Base-by-base conservation (phyloP, 768 basidiomycete species). In the Clitopilus passeckerianus region DNA sequence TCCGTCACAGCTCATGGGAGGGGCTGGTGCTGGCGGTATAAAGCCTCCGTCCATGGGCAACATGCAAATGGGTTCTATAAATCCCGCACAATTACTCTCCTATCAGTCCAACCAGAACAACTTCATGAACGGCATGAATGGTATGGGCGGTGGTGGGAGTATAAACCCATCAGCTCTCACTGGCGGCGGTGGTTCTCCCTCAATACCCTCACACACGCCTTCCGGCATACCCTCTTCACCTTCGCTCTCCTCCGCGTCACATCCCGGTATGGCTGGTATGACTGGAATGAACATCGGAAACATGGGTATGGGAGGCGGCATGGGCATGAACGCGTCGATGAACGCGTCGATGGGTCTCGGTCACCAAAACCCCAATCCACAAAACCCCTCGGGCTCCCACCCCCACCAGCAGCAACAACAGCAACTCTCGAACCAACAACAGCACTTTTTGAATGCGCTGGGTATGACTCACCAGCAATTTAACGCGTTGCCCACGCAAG, bases 271-370 rank as follows among this genome's bases (percentile, higher is more conserved):
- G 46, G 46, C 15, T 5, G 22, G 22, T 12, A 50, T 50, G 16
- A n/a, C 15, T 16, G 46, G 18, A 9, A 50, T 50, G 46, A 22
- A 18, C 46, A 50, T 50, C 15, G 46, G 46, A 18, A 50, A 50
- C 46, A 50, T 50, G 46, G 46, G 7, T 22, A 20, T 50, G 37
- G 37, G 37, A 20, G 53, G 65, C 64, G 65, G 67, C 15, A 70
- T 71, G 65, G 66, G 64, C 57, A 68, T 72, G 57, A 65, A 67
- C n/a, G 46, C 46, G 46, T 50, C 46, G 5, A 50, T 50, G 46
- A 50, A 50, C 46, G 46, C 46, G 46, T 50, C 46, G 9, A 50
- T 50, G 46, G 46, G 46, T 22, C 46, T 50, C 18, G 46, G 46
- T 22, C 46, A 50, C 46, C 46, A 50, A 50, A 60, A 56, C 53